Evolutionary conservation across 1,284 basidiomycete species (phyloP).

Genomic region (Rhodotorula sp.): DNA sequence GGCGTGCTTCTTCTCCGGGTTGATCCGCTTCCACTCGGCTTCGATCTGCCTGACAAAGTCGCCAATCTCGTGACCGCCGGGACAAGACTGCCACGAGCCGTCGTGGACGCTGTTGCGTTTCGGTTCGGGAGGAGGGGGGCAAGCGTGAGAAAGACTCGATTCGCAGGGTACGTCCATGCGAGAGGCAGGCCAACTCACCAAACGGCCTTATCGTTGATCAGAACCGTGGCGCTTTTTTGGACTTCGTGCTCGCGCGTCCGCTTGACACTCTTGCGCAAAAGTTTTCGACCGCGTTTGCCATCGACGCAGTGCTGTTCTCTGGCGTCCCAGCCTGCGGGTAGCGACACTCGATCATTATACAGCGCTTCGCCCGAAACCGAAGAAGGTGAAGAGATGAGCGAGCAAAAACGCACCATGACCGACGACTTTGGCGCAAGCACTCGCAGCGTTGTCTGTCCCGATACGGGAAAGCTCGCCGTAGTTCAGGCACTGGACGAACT

Average conservation of each 20-base stretch:
- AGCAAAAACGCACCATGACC: constrained; percentile 27
- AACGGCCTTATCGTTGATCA: constrained; percentile 32
- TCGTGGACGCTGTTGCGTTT: constrained; percentile 25
- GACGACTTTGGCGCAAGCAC: constrained; percentile 39
- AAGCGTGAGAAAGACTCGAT: not conserved
- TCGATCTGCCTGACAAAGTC: constrained; percentile 26
- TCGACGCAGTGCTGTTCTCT: constrained; percentile 26
- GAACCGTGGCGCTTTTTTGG: constrained; percentile 40
- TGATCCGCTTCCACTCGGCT: constrained; percentile 2
- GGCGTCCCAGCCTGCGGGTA: constrained; percentile 16
- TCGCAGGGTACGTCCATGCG: not conserved
- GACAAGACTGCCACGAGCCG: constrained; percentile 29
- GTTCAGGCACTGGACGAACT: constrained; percentile 40
- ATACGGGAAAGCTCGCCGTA: constrained; percentile 38
- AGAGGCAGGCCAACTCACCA: constrained; percentile 13
- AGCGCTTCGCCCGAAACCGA: not conserved
- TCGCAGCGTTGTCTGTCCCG: constrained; percentile 35
- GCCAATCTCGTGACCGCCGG: constrained; percentile 30
- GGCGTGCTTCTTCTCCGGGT: not conserved
- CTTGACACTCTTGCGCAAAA: constrained; percentile 29
- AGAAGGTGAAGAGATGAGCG: too few relatives aligned
- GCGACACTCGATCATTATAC: not conserved
- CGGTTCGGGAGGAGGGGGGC: not conserved
- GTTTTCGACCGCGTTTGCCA: constrained; percentile 19
- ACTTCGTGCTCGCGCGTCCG: constrained; percentile 20